Evolutionary conservation across 1,139 yeast species (phyloP).

Genomic region (Groenewaldozyma auringiensis): DNA sequence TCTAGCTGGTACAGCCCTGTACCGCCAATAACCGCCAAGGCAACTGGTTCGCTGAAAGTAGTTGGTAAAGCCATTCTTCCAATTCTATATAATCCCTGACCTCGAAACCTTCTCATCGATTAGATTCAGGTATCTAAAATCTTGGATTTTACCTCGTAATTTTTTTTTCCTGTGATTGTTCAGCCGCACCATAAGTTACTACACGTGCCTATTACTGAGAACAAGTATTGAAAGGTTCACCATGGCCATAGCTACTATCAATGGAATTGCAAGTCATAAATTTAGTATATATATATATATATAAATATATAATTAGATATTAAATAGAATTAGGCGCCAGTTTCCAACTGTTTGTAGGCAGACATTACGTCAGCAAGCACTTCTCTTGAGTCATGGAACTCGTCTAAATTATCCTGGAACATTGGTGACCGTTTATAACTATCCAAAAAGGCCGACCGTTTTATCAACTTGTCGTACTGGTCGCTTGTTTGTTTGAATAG

Average conservation of each 20-base stretch:
- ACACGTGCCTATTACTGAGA: too few relatives aligned
- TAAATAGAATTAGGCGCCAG: conserved; percentile 18
- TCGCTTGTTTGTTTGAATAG: conserved; percentile 59
- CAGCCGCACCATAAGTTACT: too few relatives aligned
- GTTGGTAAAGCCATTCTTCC: conserved; percentile 12
- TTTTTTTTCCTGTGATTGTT: too few relatives aligned
- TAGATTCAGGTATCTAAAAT: too few relatives aligned
- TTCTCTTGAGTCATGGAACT: conserved; percentile 75
- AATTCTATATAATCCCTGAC: not conserved
- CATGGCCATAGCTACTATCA: too few relatives aligned
- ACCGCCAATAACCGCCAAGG: conserved; percentile 89
- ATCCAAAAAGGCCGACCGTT: conserved; percentile 77
- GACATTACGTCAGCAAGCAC: conserved; percentile 59
- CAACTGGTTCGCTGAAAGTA: conserved; percentile 45
- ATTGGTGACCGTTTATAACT: conserved; percentile 54
- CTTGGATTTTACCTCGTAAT: too few relatives aligned
- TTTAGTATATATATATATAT: too few relatives aligned
- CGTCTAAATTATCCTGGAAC: conserved; percentile 60
- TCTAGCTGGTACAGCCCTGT: conserved; percentile 92
- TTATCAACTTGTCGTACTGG: conserved; percentile 74
- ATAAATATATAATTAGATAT: too few relatives aligned
- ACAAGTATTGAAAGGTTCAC: too few relatives aligned
- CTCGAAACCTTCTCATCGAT: not conserved
- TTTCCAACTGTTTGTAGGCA: conserved; percentile 54
- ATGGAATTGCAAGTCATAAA: too few relatives aligned